Base-by-base conservation (phyloP, 2,329 filamentous ascomycete genomes). In the Sordariomycetes sp. region DNA sequence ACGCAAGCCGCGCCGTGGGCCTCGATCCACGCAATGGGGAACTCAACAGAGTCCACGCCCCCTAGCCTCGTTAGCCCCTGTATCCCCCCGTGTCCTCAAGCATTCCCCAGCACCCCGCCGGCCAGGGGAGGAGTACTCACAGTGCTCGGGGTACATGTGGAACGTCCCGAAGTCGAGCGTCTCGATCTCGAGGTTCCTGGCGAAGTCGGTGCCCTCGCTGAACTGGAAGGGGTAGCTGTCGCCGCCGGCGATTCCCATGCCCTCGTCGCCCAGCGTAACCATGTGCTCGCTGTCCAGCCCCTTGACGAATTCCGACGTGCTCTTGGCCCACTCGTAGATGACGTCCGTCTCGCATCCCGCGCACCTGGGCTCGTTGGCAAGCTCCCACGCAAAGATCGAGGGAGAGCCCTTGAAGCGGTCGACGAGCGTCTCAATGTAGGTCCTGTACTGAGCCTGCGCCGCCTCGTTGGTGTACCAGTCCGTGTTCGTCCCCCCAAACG, bases 291-390 rank as follows among this genome's bases (percentile, higher is more conserved):
- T 62, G 64, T 87, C 84, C 13, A 86, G 71, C 13, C 72, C 76
- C 68, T 86, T 87, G 68, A 87, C 79, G 64, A 85, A 87, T 24
- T 73, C 71, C 24, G 79, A 82, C 2, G 76, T 80, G 5, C 68
- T 68, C 48, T 72, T 69, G 20, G 81, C 81, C 85, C 84, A 87
- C 52, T 78, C 72, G 39, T 74, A 76, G 59, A 87, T 73, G 24
- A 84, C 74, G 8, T 75, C 73, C 1, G 79, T 77, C 48, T 72
- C 69, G 64, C 84, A 87, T 13, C 79, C 76, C 15, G 75, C 72
- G 69, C 83, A 86, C 59, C 84, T 74, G 17, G 83, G 79, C 68
- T 80, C 77, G 61, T 80, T 77, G 60, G 70, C 72, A 10, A 81
- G 70, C 63, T 81, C 76, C 78, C 77, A 81, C 2, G 78, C 74